These are phyloP conservation scores for Clavispora santaluciae DNA, from an alignment of 805 yeast species.

Conservation along the genomic window DNA sequence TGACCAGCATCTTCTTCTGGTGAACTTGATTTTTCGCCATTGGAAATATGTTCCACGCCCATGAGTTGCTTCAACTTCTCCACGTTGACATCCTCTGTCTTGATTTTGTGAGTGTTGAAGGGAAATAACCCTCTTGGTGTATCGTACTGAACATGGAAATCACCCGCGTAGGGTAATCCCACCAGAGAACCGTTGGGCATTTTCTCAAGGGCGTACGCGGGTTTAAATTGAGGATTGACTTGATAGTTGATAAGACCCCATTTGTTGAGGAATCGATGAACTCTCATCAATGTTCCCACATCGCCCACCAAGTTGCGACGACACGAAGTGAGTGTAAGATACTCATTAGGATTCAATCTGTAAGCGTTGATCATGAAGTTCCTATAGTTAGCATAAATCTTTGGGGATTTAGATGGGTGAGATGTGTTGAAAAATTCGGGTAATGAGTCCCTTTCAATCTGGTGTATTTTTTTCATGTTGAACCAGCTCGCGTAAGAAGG, in stretches of 20 bases:
- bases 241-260: constrained; percentile 96
- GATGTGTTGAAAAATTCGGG: constrained; percentile 82
- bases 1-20: not conserved
- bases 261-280: constrained; percentile 75
- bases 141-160: constrained; percentile 72
- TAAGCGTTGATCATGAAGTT: constrained; percentile 87
- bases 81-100: constrained; percentile 46
- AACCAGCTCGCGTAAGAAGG: constrained; percentile 93
- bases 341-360: constrained; percentile 84
- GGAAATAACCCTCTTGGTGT: constrained; percentile 93
- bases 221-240: constrained; percentile 73
- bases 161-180: constrained; percentile 69
- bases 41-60: not conserved
- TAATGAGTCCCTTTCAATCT: constrained; percentile 74
- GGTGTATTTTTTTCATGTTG: constrained; percentile 62
- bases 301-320: constrained; percentile 90
- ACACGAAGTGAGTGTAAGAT: constrained; percentile 82
- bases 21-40: not conserved
- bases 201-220: constrained; percentile 53
- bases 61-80: constrained; percentile 29
- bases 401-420: constrained; percentile 75
- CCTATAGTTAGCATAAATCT: constrained; percentile 74
- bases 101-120: constrained; percentile 73
- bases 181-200: constrained; percentile 38
- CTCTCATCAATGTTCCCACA: constrained; percentile 81